These are phyloP conservation scores for Aspergillus pseudoviridinutans DNA, from an alignment of 2,329 filamentous ascomycete species.

Conservation along the genomic window DNA sequence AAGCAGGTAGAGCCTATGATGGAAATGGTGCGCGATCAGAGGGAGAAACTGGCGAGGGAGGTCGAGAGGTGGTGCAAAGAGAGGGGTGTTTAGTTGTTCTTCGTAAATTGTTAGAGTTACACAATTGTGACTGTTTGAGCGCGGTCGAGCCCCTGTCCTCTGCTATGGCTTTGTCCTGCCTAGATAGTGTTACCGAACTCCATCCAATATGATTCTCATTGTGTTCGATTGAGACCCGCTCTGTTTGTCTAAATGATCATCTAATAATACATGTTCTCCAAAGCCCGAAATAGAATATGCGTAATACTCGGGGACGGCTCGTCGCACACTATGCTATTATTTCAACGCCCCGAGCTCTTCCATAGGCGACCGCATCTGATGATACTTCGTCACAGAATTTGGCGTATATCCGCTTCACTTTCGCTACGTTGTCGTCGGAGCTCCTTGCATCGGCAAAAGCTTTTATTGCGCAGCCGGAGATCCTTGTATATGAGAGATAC, in stretches of 20 bases:
- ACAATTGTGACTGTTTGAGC: not conserved
- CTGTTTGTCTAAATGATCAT: not conserved
- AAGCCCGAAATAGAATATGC: not conserved
- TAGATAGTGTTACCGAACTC: too few relatives aligned
- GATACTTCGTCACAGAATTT: slow-evolving; percentile 29
- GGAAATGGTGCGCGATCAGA: slow-evolving; percentile 32
- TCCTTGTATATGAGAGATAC: slow-evolving; percentile 29
- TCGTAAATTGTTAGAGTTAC: not conserved
- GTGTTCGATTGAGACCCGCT: not conserved
- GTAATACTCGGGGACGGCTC: not conserved
- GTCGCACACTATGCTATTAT: slow-evolving; percentile 16
- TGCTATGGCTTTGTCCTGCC: not conserved
- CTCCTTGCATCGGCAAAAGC: slow-evolving; percentile 24
- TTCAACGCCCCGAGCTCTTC: slow-evolving; percentile 25
- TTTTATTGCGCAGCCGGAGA: slow-evolving; percentile 34
- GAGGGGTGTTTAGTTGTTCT: slow-evolving; percentile 33
- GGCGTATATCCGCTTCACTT: slow-evolving; percentile 25
- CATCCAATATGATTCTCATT: not conserved
- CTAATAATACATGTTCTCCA: not conserved
- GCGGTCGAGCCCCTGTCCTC: too few relatives aligned
- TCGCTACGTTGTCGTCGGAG: slow-evolving; percentile 5
- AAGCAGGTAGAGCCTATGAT: slow-evolving; percentile 39
- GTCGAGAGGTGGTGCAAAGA: slow-evolving; percentile 46
- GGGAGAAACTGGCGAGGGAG: slow-evolving; percentile 35
- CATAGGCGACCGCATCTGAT: slow-evolving; percentile 32